Percentiles rank a stretch among this genome's conserved stretches.
Conservation (phyloP, 2,329 filamentous ascomycete species). For the Elsinoe australis region DNA sequence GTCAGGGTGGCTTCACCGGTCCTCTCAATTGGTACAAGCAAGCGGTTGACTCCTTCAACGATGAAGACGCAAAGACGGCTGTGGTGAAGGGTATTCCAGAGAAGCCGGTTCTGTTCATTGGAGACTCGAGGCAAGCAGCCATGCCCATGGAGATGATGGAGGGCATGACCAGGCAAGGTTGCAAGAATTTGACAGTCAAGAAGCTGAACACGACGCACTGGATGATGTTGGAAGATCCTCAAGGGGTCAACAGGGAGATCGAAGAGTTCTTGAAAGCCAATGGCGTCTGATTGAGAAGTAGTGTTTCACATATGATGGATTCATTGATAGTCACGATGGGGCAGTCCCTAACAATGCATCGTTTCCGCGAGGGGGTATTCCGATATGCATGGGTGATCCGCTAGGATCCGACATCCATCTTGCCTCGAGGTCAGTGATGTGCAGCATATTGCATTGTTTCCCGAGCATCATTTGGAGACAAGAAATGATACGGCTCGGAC, state of each 20-base stretch:
- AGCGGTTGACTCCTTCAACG: constrained; percentile 24
- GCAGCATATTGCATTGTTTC: no score
- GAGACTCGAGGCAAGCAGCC: constrained; percentile 30
- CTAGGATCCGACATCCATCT: neutral
- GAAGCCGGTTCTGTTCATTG: constrained; percentile 35
- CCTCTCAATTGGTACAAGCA: constrained; percentile 36
- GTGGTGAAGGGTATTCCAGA: constrained; percentile 19
- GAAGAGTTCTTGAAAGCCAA: constrained; percentile 15
- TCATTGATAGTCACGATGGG: no score
- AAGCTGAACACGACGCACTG: constrained; percentile 33
- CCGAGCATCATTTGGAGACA: no score
- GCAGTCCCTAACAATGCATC: no score
- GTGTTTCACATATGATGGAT: neutral
- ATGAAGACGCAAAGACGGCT: constrained; percentile 28
- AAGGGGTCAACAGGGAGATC: constrained; percentile 22
- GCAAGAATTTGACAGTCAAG: constrained; percentile 30
- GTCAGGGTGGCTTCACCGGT: constrained; percentile 29
- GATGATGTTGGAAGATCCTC: constrained; percentile 31
- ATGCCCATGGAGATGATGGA: constrained; percentile 30
- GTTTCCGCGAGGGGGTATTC: no score
- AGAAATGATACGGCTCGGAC: neutral
- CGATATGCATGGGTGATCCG: no score
- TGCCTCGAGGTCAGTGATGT: neutral
- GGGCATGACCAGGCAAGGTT: constrained; percentile 24
- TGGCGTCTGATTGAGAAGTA: constrained; percentile 1